Base-by-base conservation (phyloP, 148 eudicot species). In the Pharnaceum exiguum region DNA sequence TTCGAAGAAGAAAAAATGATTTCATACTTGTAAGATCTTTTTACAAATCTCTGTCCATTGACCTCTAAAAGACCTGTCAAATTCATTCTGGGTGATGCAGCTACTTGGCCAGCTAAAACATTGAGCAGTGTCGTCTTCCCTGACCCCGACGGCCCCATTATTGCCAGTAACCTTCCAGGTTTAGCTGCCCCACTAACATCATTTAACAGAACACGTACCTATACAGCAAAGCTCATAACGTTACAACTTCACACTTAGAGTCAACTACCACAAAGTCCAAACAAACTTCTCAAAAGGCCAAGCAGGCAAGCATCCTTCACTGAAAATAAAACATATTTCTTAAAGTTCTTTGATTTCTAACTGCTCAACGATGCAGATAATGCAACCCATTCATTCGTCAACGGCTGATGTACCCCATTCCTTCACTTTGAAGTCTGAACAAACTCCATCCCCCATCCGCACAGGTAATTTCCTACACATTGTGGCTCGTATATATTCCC, bases 91-190 rank as follows among this genome's bases (percentile, higher is more conserved):
- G 95, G 78, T 18, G 99, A 93, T 23, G 91, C 86, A 26, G 63
- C 72, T 53, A 67, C 71, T 72, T 93, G 99, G 52, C 91, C 81
- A 10, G 96, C 89, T 69, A 93, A 63, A 67, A 93, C 83, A 75
- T 93, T 93, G 69, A 93, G 88, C 44, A 93, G 71, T 27, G 99
- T 93, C 4, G 99, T 93, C 81, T 93, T 93, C 70, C 99, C 99
- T 40, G 99, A 93, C 35, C 99, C 99, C 21, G 99, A 93, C 56
- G 99, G 96, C 55, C 99, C 99, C 99, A 93, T 93, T 63, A 93
- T 71, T 33, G 99, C 96, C 59, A 93, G 83, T 78, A 93, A 74
- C 60, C 85, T 72, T 75, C 99, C 91, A 42, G 96, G 89, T 71
- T 75, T 86, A 5, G 96, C 99, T 68, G 83, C 99, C 63, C 96